Base-by-base conservation (phyloP, 1,139 yeast species). In the Blastobotrys illinoisensis region DNA sequence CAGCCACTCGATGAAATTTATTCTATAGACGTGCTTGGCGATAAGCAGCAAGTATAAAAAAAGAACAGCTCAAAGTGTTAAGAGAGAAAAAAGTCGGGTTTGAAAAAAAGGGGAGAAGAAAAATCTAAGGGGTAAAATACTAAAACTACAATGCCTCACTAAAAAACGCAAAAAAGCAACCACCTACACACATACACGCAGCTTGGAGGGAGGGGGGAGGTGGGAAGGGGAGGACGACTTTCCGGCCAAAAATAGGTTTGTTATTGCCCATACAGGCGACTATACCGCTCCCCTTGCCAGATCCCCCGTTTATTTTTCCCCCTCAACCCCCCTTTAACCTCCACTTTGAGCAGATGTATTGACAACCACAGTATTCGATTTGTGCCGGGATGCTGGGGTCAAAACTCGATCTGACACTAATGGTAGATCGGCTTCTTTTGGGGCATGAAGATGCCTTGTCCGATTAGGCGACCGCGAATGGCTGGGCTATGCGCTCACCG, bases 61-160 rank as follows among this genome's bases (percentile, higher is more conserved):
- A 26, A 32, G 5, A 32, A 18, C 32, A 26, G 11, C 32, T 26
- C 32, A 26, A 13, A 43, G 45, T n/a, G 14, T 9, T 18, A 20
- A 43, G 45, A 43, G 18, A n/a, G 23, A 43, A n/a, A 44, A 44
- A 44, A 44, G 23, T 20, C 24, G 24, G 24, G 46, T 20, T 20
- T 44, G 46, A 16, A 44, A 44, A 26, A 44, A 44, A 44, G 46
- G 46, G 46, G 46, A 44, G 23, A 4, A 23, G 46, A 19, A 20
- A 16, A 20, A n/a, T 44, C 46, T 44, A 44, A 44, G 24, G 46
- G 46, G 24, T 20, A 20, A 44, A 44, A 44, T 20, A 44, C 21
- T 20, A 43, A 23, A 44, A 44, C 24, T 9, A 44, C 16, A 44
- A 23, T 44, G 23, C 24, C 21, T 20, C 23, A 18, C 23, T 20